Conservation (phyloP, 768 basidiomycete genomes). For the Crassisporium funariophilum region DNA sequence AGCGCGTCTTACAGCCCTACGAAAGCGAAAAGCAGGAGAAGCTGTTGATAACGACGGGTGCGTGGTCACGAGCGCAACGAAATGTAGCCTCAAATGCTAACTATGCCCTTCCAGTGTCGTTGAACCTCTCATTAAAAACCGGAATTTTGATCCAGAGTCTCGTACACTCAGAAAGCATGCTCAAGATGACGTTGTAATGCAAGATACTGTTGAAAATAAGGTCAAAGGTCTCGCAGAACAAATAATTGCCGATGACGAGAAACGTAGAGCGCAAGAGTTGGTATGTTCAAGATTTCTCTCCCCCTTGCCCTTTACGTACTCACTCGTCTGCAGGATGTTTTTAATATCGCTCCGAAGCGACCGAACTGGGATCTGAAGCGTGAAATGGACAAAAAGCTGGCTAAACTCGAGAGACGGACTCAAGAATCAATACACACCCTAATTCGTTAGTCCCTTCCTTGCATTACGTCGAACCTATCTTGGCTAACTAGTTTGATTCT, state of each 20-base stretch:
- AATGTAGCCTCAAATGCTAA: constrained; percentile 1
- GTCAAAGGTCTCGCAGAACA: constrained; percentile 82
- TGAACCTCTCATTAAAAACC: constrained; percentile 59
- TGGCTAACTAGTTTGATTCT: constrained; percentile 1
- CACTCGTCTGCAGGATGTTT: constrained; percentile 65
- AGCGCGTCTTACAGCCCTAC: constrained; percentile 75
- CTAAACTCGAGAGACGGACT: constrained; percentile 87
- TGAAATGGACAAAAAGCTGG: constrained; percentile 88
- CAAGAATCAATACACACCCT: constrained; percentile 91
- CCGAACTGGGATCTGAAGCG: constrained; percentile 96
- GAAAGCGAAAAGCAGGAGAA: constrained; percentile 70
- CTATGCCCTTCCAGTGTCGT: constrained; percentile 22
- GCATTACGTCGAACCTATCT: constrained; percentile 3
- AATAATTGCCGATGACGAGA: constrained; percentile 87
- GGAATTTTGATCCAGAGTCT: constrained; percentile 92
- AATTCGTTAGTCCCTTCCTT: constrained; percentile 66
- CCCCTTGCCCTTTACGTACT: constrained; percentile 3
- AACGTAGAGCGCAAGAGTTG: constrained; percentile 82
- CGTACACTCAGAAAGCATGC: constrained; percentile 73
- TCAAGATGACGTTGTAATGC: constrained; percentile 54
- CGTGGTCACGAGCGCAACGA: constrained; percentile 10
- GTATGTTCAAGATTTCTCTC: constrained; percentile 45
- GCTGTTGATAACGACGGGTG: constrained; percentile 45
- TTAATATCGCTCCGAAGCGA: constrained; percentile 97
- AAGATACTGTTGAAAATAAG: constrained; percentile 87